These are phyloP conservation scores for Blastocystis sp. DNA, from an alignment of 352 stramenopile genomes.

Conservation along the genomic window DNA sequence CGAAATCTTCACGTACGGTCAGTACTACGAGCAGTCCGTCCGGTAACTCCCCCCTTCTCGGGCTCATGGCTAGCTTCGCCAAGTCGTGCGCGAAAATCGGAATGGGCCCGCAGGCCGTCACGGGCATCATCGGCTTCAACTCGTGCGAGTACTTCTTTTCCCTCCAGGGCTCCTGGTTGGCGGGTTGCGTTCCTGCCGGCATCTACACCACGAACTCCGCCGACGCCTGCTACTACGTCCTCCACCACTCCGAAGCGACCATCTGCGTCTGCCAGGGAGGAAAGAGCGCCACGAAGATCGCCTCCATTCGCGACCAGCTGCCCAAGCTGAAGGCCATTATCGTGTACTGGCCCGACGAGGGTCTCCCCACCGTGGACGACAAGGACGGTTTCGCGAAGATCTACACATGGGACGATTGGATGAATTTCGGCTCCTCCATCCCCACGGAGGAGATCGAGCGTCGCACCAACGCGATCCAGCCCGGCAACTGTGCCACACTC, in stretches of 20 bases:
- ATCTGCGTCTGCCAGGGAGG: conserved; percentile 89
- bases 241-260: conserved; percentile 88
- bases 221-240: conserved; percentile 89
- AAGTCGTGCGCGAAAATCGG: conserved; percentile 83
- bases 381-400: conserved; percentile 78
- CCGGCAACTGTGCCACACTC: conserved; percentile 81
- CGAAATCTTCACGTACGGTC: conserved; percentile 49
- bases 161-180: conserved; percentile 88
- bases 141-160: conserved; percentile 89
- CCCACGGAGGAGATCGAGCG: conserved; percentile 58
- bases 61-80: conserved; percentile 81
- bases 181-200: conserved; percentile 86
- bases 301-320: conserved; percentile 84
- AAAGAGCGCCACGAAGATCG: conserved; percentile 91
- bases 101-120: conserved; percentile 81
- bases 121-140: conserved; percentile 88
- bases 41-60: neutral
- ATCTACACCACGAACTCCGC: conserved; percentile 94
- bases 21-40: conserved; percentile 67
- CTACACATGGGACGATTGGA: conserved; percentile 80
- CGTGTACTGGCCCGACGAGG: conserved; percentile 81
- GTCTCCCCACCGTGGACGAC: conserved; percentile 76
- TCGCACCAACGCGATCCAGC: conserved; percentile 59
- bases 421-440: conserved; percentile 76
- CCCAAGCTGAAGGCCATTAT: conserved; percentile 90